phyloP scores from a whole-genome alignment of 2,329 filamentous ascomycete species.

The Phialophora verrucosa region DNA sequence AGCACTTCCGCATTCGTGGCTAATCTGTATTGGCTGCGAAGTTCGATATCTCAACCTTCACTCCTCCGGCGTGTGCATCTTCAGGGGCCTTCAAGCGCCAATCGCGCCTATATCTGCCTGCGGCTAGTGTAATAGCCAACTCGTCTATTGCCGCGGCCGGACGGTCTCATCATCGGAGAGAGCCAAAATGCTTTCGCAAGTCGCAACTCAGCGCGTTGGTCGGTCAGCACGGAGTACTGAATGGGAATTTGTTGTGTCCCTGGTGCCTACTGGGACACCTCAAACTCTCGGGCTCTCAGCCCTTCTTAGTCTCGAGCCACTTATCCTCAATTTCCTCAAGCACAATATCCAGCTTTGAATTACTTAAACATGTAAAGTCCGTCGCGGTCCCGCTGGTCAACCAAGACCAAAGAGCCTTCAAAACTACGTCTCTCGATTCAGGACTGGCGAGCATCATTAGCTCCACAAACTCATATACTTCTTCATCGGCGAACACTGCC shows the following conservation, averaged over 20 bases:
- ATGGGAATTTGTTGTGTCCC: not conserved
- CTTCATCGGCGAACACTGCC: slow-evolving; percentile 2
- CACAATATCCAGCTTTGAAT: not conserved
- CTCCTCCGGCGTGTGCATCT: no score
- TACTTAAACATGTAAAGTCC: not conserved
- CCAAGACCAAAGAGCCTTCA: slow-evolving; percentile 3
- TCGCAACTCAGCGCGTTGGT: no score
- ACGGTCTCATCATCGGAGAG: no score
- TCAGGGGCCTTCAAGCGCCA: no score
- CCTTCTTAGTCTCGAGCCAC: not conserved
- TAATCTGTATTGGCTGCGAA: no score
- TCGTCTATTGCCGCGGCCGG: no score
- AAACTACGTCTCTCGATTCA: not conserved
- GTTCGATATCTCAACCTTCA: no score
- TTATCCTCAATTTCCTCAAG: slow-evolving; percentile 1
- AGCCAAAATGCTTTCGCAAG: no score
- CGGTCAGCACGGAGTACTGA: no score
- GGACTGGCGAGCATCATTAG: slow-evolving; percentile 1
- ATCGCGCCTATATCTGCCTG: no score
- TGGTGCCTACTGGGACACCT: not conserved
- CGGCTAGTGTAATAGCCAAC: no score
- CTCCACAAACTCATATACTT: slow-evolving; percentile 2
- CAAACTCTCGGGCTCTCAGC: not conserved
- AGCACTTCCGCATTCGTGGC: no score
- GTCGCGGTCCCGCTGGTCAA: not conserved